Percentiles rank a stretch among this genome's conserved stretches.
Conservation (phyloP, 1,284 basidiomycete genomes). For the Apiotrichum siamense region DNA sequence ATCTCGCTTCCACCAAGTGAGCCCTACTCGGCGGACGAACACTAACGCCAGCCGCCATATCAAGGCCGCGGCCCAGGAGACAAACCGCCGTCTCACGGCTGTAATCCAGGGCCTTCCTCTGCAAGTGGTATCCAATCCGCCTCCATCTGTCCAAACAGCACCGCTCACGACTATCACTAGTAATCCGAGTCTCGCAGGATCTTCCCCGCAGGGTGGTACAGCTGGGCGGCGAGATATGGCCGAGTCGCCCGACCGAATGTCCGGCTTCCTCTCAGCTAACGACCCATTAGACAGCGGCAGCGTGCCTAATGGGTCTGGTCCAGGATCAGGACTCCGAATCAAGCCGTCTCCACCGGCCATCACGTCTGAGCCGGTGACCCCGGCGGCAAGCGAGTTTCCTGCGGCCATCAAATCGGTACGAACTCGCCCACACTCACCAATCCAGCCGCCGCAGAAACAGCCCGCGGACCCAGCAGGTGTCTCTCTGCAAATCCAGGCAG, state of each 20-base stretch:
- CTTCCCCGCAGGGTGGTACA: slow-evolving; percentile 28
- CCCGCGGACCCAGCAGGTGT: no score
- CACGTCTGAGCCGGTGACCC: slow-evolving; percentile 47
- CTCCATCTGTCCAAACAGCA: slow-evolving; percentile 6
- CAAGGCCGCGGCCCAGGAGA: slow-evolving; percentile 74
- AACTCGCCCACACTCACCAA: slow-evolving; percentile 27
- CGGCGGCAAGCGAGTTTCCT: slow-evolving; percentile 35
- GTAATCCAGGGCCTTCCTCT: slow-evolving; percentile 77
- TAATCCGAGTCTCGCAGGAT: slow-evolving; percentile 16
- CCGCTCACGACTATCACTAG: background rate
- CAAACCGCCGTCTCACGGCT: slow-evolving; percentile 75
- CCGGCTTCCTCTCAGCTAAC: slow-evolving; percentile 10
- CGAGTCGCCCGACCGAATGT: slow-evolving; percentile 8
- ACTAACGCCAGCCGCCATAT: slow-evolving; percentile 58
- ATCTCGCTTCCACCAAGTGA: slow-evolving; percentile 62
- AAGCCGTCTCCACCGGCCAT: slow-evolving; percentile 30
- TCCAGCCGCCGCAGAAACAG: slow-evolving; percentile 13
- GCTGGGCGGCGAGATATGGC: background rate
- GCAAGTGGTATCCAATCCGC: slow-evolving; percentile 54
- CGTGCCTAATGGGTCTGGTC: background rate
- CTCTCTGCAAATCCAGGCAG: no score
- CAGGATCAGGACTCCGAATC: slow-evolving; percentile 3
- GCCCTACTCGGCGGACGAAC: background rate
- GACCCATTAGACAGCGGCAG: slow-evolving; percentile 30
- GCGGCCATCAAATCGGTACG: slow-evolving; percentile 13